A percentile compares a stretch with the other conserved stretches of the same genome.
phyloP scores from a whole-genome alignment of 305 asterid genomes.

The Fraxinus dipetala region DNA sequence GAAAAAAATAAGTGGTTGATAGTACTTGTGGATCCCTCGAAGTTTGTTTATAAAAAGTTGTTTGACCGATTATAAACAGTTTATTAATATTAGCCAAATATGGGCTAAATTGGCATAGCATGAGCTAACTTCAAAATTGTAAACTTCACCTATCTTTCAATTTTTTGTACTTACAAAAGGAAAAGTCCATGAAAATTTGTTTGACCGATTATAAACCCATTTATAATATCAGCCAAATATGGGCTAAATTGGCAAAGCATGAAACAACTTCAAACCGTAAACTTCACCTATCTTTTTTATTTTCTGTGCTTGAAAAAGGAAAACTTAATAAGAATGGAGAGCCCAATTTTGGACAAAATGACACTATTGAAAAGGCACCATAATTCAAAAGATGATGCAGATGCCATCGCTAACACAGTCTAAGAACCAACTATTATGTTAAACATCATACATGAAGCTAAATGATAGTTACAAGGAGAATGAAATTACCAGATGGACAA shows the following conservation, averaged over 20 bases:
- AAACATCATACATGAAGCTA: background rate
- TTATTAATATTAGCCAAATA: background rate
- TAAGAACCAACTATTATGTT: slow-evolving; percentile 1
- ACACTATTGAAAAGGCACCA: background rate
- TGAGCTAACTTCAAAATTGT: background rate
- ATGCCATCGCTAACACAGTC: slow-evolving; percentile 1
- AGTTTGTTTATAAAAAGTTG: background rate
- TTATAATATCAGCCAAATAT: background rate
- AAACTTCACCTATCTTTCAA: background rate
- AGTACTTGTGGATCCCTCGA: background rate
- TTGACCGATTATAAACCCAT: background rate
- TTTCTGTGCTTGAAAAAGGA: background rate
- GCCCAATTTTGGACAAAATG: background rate
- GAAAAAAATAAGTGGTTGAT: background rate
- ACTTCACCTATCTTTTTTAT: background rate
- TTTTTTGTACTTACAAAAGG: background rate
- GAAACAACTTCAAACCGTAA: background rate
- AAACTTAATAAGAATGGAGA: background rate
- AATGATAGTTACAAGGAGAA: slow-evolving; percentile 17
- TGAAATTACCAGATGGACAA: slow-evolving; percentile 51
- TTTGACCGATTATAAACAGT: background rate
- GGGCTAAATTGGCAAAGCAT: background rate
- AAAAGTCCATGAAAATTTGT: background rate
- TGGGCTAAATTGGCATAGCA: background rate
- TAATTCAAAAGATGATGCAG: background rate